Base-by-base conservation (phyloP, 1,284 basidiomycete genomes). In the Coriolopsis trogii region DNA sequence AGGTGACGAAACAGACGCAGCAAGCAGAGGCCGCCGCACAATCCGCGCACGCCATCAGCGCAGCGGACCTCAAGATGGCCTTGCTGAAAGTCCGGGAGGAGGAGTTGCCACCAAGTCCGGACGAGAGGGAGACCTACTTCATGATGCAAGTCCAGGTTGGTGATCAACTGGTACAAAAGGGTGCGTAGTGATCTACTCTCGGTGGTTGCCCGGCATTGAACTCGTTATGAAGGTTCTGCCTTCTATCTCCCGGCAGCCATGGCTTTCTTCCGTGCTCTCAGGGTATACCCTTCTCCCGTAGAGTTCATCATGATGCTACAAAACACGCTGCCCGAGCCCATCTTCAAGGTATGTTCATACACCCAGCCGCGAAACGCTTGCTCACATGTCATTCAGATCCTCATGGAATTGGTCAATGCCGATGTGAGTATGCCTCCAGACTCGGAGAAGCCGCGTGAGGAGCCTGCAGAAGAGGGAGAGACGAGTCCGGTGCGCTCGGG, bases 251-350 rank as follows among this genome's bases (percentile, higher is more conserved):
- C 86, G 16, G 89, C 96, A 6, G 95, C 97, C 24, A 75, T 92
- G 65, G 84, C 89, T 47, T 98, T 98, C 82, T 98, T 89, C 81
- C 85, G 91, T 53, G 96, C 94, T 5, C 83, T 98, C 57, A 85
- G 92, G 53, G 95, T 97, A 39, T 99, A 98, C 76, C 96, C 95
- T 50, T 84, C 89, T 41, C 93, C 94, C 9, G 84, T 94, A 38
- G 95, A 98, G 70, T 83, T 98, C 59, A 87, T 96, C 62, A 82
- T 87, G 69, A 93, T 98, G 65, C 97, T 97, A 70, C 87, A 98
- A 74, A 91, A 92, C 75, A 95, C 94, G 38, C 85, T 96, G 39
- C 92, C 93, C 10, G 81, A 85, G 48, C 84, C 89, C 41, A 82
- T 98, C 53, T 95, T 97, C 74, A 88, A 91, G 71, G 89, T 87